phyloP scores from a whole-genome alignment of 23 red algal species.

The Gracilaria domingensis region DNA sequence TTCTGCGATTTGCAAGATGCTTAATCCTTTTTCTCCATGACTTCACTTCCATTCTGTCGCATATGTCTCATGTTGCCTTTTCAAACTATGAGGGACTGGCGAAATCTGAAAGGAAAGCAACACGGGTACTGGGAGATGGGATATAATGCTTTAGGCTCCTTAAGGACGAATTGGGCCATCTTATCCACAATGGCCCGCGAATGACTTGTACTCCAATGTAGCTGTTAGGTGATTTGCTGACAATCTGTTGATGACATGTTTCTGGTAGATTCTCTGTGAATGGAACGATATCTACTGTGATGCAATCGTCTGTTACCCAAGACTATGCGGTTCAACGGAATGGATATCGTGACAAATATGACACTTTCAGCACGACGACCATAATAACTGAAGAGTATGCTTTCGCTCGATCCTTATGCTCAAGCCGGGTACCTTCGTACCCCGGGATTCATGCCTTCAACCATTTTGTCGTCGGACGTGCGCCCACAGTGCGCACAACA shows the following conservation, averaged over 20 bases:
- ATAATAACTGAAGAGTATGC: no score
- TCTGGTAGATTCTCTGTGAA: neutral
- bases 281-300: neutral
- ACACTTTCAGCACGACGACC: neutral
- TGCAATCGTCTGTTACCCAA: neutral
- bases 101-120: neutral
- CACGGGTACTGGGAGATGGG: neutral
- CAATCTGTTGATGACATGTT: neutral
- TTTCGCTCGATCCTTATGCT: no score
- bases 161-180: neutral
- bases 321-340: neutral
- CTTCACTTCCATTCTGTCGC: slow-evolving; percentile 19
- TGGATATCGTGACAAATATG: neutral
- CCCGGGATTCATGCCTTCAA: no score
- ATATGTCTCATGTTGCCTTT: neutral
- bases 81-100: no score
- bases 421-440: no score
- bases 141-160: neutral
- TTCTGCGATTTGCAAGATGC: slow-evolving; percentile 12
- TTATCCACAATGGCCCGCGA: slow-evolving; percentile 1
- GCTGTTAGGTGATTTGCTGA: neutral
- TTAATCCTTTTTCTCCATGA: slow-evolving; percentile 33
- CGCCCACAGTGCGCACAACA: no score
- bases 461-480: no score
- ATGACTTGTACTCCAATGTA: neutral